Conservation (phyloP, 1,139 yeast species). For the Kodamaea sp. region DNA sequence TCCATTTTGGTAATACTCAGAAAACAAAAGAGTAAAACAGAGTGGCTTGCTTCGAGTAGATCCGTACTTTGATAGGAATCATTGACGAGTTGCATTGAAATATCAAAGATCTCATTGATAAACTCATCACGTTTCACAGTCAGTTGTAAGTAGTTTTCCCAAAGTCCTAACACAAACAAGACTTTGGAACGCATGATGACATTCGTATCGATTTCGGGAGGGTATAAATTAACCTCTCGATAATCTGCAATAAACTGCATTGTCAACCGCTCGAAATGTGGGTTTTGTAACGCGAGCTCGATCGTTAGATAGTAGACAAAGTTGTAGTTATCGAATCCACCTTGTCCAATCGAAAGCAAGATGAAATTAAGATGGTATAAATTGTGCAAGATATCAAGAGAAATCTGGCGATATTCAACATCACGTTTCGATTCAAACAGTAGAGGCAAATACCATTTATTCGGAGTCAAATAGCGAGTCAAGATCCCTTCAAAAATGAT, state of each 20-base stretch:
- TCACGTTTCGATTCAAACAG: slow-evolving; percentile 12
- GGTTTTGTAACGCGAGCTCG: slow-evolving; percentile 39
- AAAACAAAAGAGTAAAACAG: slow-evolving; percentile 54
- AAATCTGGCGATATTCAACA: slow-evolving; percentile 28
- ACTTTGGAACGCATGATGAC: slow-evolving; percentile 47
- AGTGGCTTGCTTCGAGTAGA: slow-evolving; percentile 63
- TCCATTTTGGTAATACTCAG: slow-evolving; percentile 20
- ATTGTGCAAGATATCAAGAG: slow-evolving; percentile 37
- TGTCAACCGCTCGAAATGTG: slow-evolving; percentile 35
- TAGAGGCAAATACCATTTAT: slow-evolving; percentile 11
- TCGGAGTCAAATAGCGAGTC: slow-evolving; percentile 30
- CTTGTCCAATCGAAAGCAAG: slow-evolving; percentile 58
- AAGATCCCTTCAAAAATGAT: slow-evolving; percentile 56
- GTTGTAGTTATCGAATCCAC: slow-evolving; percentile 68
- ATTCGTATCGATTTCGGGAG: slow-evolving; percentile 28
- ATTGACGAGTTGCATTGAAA: slow-evolving; percentile 40
- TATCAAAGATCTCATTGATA: slow-evolving; percentile 38
- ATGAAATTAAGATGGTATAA: slow-evolving; percentile 56
- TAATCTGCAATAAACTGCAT: slow-evolving; percentile 39
- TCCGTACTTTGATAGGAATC: slow-evolving; percentile 31
- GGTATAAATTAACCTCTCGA: slow-evolving; percentile 36
- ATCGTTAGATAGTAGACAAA: slow-evolving; percentile 55
- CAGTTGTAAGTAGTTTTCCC: slow-evolving; percentile 54
- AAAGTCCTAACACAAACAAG: slow-evolving; percentile 53
- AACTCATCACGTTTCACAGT: slow-evolving; percentile 21